Conservation (phyloP, 2,329 filamentous ascomycete genomes). For the Pseudocercospora macadamiae region DNA sequence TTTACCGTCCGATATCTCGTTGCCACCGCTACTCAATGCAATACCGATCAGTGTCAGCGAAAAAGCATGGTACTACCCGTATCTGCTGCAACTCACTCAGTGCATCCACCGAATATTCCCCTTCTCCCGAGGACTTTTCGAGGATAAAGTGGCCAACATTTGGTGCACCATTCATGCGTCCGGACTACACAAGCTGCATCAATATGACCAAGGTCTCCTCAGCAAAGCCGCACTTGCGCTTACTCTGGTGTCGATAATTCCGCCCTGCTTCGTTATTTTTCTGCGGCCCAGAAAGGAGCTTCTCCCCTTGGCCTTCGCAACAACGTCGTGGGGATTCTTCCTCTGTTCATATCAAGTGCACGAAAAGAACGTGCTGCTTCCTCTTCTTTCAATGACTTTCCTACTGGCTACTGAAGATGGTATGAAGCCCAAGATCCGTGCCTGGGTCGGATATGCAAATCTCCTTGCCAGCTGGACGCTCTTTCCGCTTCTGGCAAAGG, state of each 20-base stretch:
- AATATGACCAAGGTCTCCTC: constrained; percentile 70
- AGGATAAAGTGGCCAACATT: constrained; percentile 98
- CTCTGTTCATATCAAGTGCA: constrained; percentile 98
- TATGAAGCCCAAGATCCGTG: constrained; percentile 72
- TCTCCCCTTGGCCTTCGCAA: constrained; percentile 77
- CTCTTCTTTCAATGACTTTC: constrained; percentile 89
- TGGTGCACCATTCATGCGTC: constrained; percentile 89
- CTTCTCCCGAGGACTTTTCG: constrained; percentile 92
- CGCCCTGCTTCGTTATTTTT: constrained; percentile 79
- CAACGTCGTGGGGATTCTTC: constrained; percentile 95
- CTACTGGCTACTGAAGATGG: constrained; percentile 79
- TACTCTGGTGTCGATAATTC: constrained; percentile 75
- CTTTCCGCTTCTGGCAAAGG: constrained; percentile 85
- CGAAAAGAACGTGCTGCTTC: constrained; percentile 93
- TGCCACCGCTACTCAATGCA: constrained; percentile 65
- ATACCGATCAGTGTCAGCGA: constrained; percentile 60
- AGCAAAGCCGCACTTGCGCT: constrained; percentile 74
- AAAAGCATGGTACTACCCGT: constrained; percentile 71
- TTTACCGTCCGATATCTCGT: constrained; percentile 52
- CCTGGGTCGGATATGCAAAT: constrained; percentile 97
- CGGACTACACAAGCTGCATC: constrained; percentile 76
- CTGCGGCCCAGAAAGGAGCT: constrained; percentile 75
- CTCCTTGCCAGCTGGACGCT: constrained; percentile 88
- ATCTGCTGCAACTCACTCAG: constrained; percentile 78
- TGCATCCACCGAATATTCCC: constrained; percentile 92